Percentiles rank a stretch among this genome's conserved stretches.
These are phyloP conservation scores for Carnegiea gigantea DNA, from an alignment of 179 eudicot genomes.

Conservation along the genomic window DNA sequence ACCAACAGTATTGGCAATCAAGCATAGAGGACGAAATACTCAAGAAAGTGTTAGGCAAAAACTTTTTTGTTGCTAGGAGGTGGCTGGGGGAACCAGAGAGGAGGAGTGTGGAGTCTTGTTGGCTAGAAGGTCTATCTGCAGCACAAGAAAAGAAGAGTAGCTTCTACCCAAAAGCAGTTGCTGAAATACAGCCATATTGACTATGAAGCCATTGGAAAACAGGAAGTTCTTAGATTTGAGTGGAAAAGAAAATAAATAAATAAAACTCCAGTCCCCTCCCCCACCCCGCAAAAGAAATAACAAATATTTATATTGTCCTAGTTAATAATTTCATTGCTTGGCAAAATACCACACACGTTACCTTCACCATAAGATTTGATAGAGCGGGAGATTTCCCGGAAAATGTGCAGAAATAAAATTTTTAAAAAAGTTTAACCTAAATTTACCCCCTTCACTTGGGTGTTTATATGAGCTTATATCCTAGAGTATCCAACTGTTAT, in stretches of 20 bases:
- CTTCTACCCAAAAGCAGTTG: neutral
- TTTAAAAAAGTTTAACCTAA: too few relatives aligned
- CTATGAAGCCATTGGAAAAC: neutral
- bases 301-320: neutral
- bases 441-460: too few relatives aligned
- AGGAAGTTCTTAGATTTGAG: neutral
- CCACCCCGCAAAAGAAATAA: neutral
- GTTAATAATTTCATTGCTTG: neutral
- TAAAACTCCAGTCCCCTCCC: neutral
- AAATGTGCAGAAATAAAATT: too few relatives aligned
- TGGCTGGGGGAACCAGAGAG: too few relatives aligned
- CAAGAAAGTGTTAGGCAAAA: too few relatives aligned
- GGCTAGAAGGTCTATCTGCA: too few relatives aligned
- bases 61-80: too few relatives aligned
- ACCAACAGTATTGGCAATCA: too few relatives aligned
- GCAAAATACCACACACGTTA: neutral
- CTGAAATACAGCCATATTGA: neutral
- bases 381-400: neutral
- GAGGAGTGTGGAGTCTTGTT: too few relatives aligned
- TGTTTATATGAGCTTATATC: too few relatives aligned
- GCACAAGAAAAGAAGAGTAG: neutral
- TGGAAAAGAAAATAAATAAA: neutral
- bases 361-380: neutral
- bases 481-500: too few relatives aligned
- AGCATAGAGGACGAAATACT: too few relatives aligned